These are phyloP conservation scores for Phaffia australis DNA, from an alignment of 768 basidiomycete genomes.

Conservation along the genomic window DNA sequence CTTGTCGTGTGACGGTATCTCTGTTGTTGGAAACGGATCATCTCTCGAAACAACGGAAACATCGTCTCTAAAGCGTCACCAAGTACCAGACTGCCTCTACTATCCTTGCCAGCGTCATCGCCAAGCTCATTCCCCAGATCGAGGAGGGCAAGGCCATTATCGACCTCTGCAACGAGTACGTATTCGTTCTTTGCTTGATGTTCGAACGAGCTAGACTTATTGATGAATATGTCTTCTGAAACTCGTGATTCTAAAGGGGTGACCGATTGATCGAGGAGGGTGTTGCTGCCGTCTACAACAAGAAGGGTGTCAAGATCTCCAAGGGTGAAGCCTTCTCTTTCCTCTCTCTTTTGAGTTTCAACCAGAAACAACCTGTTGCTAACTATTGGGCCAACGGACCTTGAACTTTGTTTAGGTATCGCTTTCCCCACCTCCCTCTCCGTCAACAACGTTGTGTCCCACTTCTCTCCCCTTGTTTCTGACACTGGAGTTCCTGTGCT, in stretches of 20 bases:
- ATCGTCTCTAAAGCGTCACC: constrained; percentile 33
- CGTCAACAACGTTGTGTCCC: constrained; percentile 88
- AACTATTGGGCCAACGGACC: too few species aligned
- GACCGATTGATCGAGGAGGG: constrained; percentile 86
- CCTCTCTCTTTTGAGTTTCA: background rate
- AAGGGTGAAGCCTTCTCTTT: constrained; percentile 53
- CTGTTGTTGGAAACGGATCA: background rate
- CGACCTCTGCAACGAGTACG: constrained; percentile 70
- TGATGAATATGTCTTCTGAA: background rate
- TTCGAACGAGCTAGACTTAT: background rate
- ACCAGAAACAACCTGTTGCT: background rate
- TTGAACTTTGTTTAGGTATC: constrained; percentile 48
- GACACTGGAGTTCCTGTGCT: constrained; percentile 41
- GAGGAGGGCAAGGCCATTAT: constrained; percentile 72
- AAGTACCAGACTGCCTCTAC: constrained; percentile 74
- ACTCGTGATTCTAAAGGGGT: constrained; percentile 41
- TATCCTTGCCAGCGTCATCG: constrained; percentile 71
- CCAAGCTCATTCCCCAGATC: constrained; percentile 65
- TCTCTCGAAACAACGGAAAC: background rate
- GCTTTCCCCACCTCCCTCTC: constrained; percentile 91
- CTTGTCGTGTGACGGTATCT: constrained; percentile 1
- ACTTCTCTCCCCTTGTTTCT: constrained; percentile 90
- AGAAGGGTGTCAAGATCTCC: constrained; percentile 64
- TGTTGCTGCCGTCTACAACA: constrained; percentile 78
- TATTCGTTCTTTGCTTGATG: constrained; percentile 4